A percentile compares a stretch with the other conserved stretches of the same genome.
Conservation (phyloP, 192 early-diverging fungal species). For the Thoreauomyces humboldtii region DNA sequence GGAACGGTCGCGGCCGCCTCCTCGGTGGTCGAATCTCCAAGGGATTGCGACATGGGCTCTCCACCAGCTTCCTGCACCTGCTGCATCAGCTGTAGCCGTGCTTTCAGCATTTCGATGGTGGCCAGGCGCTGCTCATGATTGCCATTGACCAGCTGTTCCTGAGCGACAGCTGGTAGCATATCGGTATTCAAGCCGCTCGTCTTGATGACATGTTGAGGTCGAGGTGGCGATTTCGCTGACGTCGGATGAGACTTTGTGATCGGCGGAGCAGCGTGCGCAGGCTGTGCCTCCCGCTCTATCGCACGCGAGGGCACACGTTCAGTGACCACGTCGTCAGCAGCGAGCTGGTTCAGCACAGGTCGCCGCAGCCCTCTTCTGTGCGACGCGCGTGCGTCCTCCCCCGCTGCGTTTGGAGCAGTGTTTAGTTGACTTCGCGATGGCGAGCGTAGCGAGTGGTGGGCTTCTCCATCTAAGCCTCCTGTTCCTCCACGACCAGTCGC, state of each 20-base stretch:
- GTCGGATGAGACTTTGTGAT: not conserved
- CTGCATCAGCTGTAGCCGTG: slow-evolving; percentile 19
- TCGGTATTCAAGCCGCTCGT: too few species aligned
- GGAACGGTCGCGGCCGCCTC: too few species aligned
- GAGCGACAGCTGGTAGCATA: not conserved
- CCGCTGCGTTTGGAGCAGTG: not conserved
- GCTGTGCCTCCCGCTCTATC: too few species aligned
- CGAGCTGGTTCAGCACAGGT: not conserved
- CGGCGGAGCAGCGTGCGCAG: too few species aligned
- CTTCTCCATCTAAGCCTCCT: not conserved
- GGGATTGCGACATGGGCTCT: too few species aligned
- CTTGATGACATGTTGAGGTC: too few species aligned
- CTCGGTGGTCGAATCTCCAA: too few species aligned
- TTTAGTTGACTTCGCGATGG: not conserved
- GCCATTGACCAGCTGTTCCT: not conserved
- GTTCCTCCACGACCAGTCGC: not conserved
- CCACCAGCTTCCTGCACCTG: too few species aligned
- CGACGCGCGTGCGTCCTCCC: not conserved
- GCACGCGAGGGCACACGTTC: not conserved
- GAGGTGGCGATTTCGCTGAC: not conserved
- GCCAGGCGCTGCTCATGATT: slow-evolving; percentile 20
- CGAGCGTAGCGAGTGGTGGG: not conserved
- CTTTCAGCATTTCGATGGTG: slow-evolving; percentile 24
- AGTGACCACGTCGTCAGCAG: not conserved
- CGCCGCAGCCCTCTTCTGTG: not conserved